These are phyloP conservation scores for Begonia fuchsioides DNA, from an alignment of 306 rosid species.

Conservation along the genomic window DNA sequence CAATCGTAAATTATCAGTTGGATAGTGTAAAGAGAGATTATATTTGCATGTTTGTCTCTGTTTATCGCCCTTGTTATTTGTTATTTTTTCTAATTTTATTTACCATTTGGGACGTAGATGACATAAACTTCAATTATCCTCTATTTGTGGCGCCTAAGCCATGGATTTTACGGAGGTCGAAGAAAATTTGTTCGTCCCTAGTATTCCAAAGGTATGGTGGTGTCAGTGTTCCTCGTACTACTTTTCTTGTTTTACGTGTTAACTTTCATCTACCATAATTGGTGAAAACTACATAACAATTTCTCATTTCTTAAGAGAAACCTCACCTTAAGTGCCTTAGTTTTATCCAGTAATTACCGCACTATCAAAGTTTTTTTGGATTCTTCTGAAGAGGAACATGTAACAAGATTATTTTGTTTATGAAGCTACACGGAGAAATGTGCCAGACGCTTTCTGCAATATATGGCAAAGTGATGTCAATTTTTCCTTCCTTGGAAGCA, in stretches of 20 bases:
- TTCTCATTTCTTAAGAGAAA: no score
- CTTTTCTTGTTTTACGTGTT: not conserved
- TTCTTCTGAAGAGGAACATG: no score
- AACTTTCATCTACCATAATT: no score
- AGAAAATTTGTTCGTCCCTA: slow-evolving; percentile 6
- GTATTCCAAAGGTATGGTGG: slow-evolving; percentile 9
- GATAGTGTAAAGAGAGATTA: no score
- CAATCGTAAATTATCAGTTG: no score
- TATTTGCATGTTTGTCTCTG: no score
- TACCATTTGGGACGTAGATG: slow-evolving; percentile 4
- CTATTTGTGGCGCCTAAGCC: not conserved
- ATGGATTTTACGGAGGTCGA: slow-evolving; percentile 11
- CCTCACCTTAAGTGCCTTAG: no score
- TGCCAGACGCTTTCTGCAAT: slow-evolving; percentile 72
- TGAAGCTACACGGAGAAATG: slow-evolving; percentile 87
- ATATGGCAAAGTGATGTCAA: slow-evolving; percentile 60
- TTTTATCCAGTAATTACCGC: no score
- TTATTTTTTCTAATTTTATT: no score
- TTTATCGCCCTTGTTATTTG: no score
- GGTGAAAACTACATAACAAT: no score
- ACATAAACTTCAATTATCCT: not conserved
- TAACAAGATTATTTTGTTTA: slow-evolving; percentile 11
- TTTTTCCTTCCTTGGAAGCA: slow-evolving; percentile 92
- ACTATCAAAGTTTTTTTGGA: no score
- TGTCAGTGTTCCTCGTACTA: not conserved